Conservation (phyloP, 805 yeast species). For the Clavispora santaluciae region DNA sequence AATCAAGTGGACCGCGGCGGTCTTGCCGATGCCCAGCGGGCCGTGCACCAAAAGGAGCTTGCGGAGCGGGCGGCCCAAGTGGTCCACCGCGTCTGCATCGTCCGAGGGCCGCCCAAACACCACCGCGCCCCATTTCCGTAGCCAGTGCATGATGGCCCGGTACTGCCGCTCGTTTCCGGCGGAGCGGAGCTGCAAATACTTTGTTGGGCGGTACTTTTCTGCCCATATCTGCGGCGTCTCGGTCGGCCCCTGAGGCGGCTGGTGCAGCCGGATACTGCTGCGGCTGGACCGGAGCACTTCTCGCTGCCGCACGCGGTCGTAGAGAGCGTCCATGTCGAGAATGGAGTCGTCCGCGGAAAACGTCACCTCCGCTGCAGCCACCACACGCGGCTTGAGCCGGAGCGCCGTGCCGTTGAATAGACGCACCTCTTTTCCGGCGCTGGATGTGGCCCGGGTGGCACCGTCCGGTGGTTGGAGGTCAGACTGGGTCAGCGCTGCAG, state of each 20-base stretch:
- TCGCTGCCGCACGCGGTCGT: conserved; percentile 13
- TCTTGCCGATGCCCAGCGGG: conserved; percentile 92
- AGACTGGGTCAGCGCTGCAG: no score
- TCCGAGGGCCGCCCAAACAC: conserved; percentile 25
- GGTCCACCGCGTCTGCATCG: conserved; percentile 17
- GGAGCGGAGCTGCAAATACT: conserved; percentile 34
- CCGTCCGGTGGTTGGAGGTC: no score
- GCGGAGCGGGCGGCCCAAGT: conserved; percentile 36
- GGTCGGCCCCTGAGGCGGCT: background rate
- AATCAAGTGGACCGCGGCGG: conserved; percentile 79
- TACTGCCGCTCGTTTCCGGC: conserved; percentile 43
- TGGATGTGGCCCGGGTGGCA: no score
- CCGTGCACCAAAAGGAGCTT: conserved; percentile 78
- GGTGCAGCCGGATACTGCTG: background rate
- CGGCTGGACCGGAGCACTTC: conserved; percentile 8
- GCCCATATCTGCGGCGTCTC: conserved; percentile 25
- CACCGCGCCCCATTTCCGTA: conserved; percentile 32
- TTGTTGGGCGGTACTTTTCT: conserved; percentile 36
- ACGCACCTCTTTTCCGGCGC: conserved; percentile 5
- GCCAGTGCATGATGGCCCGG: conserved; percentile 36
- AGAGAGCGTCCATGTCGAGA: conserved; percentile 13
- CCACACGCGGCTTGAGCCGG: conserved; percentile 9
- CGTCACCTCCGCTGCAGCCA: background rate
- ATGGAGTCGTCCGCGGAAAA: conserved; percentile 9
- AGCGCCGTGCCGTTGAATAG: conserved; percentile 11